A percentile compares a stretch with the other conserved stretches of the same genome.
Evolutionary conservation across 2,329 filamentous ascomycete genomes (phyloP).

Genomic region (Juglanconis juglandina): DNA sequence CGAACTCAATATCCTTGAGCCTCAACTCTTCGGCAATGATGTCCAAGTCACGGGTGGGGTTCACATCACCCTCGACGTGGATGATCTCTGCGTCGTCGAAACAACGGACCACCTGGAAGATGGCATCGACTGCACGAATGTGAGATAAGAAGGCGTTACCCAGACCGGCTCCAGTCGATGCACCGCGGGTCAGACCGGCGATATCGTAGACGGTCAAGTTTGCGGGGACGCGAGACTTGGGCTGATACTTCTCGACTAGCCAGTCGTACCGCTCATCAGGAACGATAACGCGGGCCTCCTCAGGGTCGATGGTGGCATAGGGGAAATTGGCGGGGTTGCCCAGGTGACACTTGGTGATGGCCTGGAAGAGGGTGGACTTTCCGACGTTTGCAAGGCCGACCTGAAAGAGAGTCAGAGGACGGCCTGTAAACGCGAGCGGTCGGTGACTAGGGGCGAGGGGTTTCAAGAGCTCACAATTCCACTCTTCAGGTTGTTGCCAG

Average conservation of each 20-base stretch:
- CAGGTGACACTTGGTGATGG: slow-evolving; percentile 94
- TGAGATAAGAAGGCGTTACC: slow-evolving; percentile 98
- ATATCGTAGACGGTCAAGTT: slow-evolving; percentile 99
- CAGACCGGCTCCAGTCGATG: slow-evolving; percentile 94
- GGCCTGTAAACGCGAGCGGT: slow-evolving; percentile 21
- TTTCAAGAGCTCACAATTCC: slow-evolving; percentile 72
- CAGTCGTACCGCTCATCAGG: slow-evolving; percentile 95
- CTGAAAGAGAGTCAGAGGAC: slow-evolving; percentile 51
- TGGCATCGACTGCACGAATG: slow-evolving; percentile 95
- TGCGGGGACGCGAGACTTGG: slow-evolving; percentile 94
- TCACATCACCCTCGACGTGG: slow-evolving; percentile 97
- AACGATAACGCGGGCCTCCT: slow-evolving; percentile 95
- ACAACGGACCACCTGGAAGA: slow-evolving; percentile 94
- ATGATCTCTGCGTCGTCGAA: slow-evolving; percentile 99
- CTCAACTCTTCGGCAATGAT: slow-evolving; percentile 97
- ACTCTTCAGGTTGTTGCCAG: slow-evolving; percentile 97
- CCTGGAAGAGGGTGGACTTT: slow-evolving; percentile 99
- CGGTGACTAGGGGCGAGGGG: slow-evolving; percentile 18
- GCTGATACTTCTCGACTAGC: slow-evolving; percentile 94
- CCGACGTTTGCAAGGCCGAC: slow-evolving; percentile 98
- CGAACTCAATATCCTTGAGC: slow-evolving; percentile 98
- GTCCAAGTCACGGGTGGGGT: slow-evolving; percentile 87
- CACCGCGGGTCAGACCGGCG: slow-evolving; percentile 90
- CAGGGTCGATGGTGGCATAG: slow-evolving; percentile 97
- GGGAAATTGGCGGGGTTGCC: slow-evolving; percentile 99